Conservation (phyloP, 148 eudicot species). For the Camellia sinensis region DNA sequence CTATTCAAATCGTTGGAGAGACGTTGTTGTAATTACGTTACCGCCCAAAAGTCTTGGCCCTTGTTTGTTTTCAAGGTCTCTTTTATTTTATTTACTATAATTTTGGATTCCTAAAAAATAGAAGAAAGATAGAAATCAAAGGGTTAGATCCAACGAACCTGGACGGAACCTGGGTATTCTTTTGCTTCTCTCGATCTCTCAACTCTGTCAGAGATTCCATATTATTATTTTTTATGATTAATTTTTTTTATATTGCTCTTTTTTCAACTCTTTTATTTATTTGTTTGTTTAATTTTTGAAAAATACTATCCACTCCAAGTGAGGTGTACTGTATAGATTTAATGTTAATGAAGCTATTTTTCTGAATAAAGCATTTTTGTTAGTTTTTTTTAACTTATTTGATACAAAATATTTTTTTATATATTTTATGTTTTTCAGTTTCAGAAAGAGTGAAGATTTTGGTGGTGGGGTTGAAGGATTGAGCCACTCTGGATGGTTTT, state of each 20-base stretch:
- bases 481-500: not conserved
- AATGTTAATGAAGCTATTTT: no score
- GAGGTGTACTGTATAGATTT: no score
- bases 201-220: not conserved
- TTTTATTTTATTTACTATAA: not conserved
- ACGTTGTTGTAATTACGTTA: no score
- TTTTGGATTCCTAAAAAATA: not conserved
- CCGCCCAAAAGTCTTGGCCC: no score
- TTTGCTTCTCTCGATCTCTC: not conserved
- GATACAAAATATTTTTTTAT: not conserved
- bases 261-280: not conserved
- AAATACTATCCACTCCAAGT: no score
- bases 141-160: slow-evolving; percentile 13
- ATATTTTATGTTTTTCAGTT: not conserved
- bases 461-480: not conserved
- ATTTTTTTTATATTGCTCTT: not conserved
- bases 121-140: not conserved
- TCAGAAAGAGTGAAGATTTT: not conserved
- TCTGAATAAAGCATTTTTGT: not conserved
- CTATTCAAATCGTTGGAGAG: no score
- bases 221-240: not conserved
- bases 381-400: not conserved
- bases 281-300: not conserved
- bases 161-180: slow-evolving; percentile 5
- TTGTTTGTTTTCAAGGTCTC: not conserved